Evolutionary conservation across 805 yeast genomes (phyloP).

Genomic region (Zygosaccharomyces bailii): DNA sequence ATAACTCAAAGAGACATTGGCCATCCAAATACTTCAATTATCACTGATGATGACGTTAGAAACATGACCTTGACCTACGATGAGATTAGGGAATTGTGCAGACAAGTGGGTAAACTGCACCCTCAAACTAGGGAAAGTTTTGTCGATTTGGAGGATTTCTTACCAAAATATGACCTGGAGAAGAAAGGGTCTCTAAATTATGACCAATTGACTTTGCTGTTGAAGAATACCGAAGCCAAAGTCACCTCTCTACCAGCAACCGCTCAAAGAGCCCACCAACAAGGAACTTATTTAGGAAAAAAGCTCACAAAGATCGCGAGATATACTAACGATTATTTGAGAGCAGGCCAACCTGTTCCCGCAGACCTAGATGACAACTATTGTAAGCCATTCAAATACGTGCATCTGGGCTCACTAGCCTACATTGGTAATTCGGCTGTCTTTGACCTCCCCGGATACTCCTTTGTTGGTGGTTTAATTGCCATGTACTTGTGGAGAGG

Average conservation of each 20-base stretch:
- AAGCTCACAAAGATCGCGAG: conserved; percentile 53
- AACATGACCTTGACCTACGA: conserved; percentile 44
- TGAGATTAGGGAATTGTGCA: conserved; percentile 49
- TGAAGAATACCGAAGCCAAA: conserved; percentile 56
- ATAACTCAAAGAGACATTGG: conserved; percentile 43
- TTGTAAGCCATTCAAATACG: conserved; percentile 57
- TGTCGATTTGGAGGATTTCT: conserved; percentile 45
- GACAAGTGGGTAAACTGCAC: conserved; percentile 47
- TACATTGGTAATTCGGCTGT: conserved; percentile 70
- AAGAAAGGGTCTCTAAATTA: conserved; percentile 50
- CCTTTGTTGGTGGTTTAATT: conserved; percentile 60
- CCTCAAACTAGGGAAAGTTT: conserved; percentile 60
- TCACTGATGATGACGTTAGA: conserved; percentile 51
- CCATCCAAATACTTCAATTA: conserved; percentile 32
- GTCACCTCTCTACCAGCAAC: conserved; percentile 70
- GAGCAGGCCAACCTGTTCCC: conserved; percentile 11
- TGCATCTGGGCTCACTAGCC: conserved; percentile 64
- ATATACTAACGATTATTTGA: conserved; percentile 35
- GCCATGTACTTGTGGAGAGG: conserved; percentile 77
- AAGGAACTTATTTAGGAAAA: conserved; percentile 62
- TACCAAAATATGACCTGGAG: conserved; percentile 50
- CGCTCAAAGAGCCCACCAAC: conserved; percentile 71
- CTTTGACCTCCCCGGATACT: conserved; percentile 58
- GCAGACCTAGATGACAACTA: conserved; percentile 42
- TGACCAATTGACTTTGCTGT: conserved; percentile 47